These are phyloP conservation scores for Aphanomyces cochlioides DNA, from an alignment of 352 stramenopile species.

Conservation along the genomic window DNA sequence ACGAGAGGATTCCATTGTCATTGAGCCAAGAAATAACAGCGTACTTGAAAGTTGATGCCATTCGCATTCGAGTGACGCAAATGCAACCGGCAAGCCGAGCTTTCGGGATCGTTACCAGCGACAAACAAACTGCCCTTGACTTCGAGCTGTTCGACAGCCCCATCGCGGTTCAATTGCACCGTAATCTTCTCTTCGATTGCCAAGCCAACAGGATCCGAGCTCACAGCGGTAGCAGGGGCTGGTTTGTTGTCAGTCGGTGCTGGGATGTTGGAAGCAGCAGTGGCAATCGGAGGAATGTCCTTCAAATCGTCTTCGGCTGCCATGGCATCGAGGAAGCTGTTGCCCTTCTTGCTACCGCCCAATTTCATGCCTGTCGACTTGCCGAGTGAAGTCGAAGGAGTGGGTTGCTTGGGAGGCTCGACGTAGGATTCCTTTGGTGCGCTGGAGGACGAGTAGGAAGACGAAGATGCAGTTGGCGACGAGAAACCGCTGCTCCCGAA, in stretches of 20 bases:
- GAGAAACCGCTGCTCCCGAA: conserved; percentile 55
- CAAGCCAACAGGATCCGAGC: conserved; percentile 72
- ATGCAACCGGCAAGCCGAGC: conserved; percentile 66
- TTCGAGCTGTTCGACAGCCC: conserved; percentile 77
- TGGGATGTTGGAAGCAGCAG: conserved; percentile 39
- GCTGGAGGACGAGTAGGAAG: conserved; percentile 29
- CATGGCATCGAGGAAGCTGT: conserved; percentile 85
- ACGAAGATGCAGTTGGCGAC: conserved; percentile 32
- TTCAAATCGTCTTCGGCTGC: conserved; percentile 80
- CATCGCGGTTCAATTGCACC: conserved; percentile 75
- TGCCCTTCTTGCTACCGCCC: conserved; percentile 52
- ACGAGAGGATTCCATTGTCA: neutral
- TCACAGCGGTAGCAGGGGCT: conserved; percentile 58
- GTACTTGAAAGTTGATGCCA: conserved; percentile 71
- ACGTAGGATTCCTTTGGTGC: conserved; percentile 53
- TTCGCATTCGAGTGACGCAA: conserved; percentile 61
- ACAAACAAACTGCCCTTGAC: conserved; percentile 85
- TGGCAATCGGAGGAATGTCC: conserved; percentile 70
- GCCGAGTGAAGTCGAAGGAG: conserved; percentile 42
- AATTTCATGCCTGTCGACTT: conserved; percentile 51
- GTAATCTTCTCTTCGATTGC: conserved; percentile 87
- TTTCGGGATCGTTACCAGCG: conserved; percentile 72
- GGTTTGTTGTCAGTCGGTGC: conserved; percentile 61
- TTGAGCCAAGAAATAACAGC: neutral
- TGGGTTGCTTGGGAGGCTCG: conserved; percentile 40